Base-by-base conservation (phyloP, 108 stramenopile species). In the Cyclotella cryptica region DNA sequence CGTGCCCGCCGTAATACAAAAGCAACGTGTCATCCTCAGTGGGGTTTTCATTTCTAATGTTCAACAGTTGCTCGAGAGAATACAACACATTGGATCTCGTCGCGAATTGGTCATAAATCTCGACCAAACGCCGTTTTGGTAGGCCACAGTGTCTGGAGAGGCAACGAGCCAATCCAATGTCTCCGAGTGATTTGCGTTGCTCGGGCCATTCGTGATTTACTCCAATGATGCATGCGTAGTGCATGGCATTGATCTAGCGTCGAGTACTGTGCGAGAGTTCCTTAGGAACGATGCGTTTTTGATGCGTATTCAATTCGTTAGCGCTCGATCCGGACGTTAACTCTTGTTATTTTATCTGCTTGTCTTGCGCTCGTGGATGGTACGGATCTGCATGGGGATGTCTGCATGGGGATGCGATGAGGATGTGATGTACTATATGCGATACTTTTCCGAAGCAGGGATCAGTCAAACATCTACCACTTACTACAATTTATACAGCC, bases 151-250 rank as follows among this genome's bases (percentile, higher is more conserved):
- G 42, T 13, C 64, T 7, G 2, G 30, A 2, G 13, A 83, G 81
- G 40, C 81, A 83, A 2, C 75, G 70, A 26, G 75, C 74, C 24
- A 83, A 43, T 0, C 69, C 81, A 26, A 75, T 83, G 44, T 83
- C 81, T 41, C 81, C 81, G 28, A 29, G 57, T 6, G 60, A 28
- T 44, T 39, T 62, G 39, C 81, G 46, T 46, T 83, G 81, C 71
- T 83, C 81, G 17, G 71, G 75, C 81, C 81, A 83, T 22, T 83
- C 81, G 21, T 76, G 65, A 22, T 76, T 76, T 17, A 46, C 64
- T 22, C 81, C 81, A 24, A 83, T 60, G 69, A 83, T 76, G 58
- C 64, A 76, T n/a, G 81, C 81, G 71, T 83, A 83, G 64, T 77
- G 60, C 71, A 72, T 72, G 69, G 45, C 71, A 72, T 72, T 52